A percentile compares a stretch with the other conserved stretches of the same genome.
phyloP scores from a whole-genome alignment of 306 rosid species.

The Dalbergia oliveri region DNA sequence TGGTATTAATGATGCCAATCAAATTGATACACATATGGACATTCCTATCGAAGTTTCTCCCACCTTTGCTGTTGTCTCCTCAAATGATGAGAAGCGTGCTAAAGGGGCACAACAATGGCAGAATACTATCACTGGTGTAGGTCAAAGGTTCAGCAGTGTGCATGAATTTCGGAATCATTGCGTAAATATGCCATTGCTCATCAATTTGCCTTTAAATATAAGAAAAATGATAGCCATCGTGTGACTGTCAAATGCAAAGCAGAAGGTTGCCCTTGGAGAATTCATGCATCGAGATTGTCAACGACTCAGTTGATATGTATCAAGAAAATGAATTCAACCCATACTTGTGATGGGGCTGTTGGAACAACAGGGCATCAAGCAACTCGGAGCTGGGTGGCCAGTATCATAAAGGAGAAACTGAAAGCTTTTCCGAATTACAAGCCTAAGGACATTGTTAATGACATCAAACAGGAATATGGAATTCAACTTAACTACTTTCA shows the following conservation, averaged over 20 bases:
- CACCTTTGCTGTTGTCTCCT: slow-evolving; percentile 50
- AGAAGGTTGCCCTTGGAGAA: slow-evolving; percentile 99
- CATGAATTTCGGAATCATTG: slow-evolving; percentile 93
- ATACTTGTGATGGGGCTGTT: slow-evolving; percentile 88
- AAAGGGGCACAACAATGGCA: slow-evolving; percentile 96
- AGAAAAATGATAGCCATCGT: slow-evolving; percentile 98
- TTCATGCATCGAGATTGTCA: slow-evolving; percentile 96
- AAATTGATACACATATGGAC: slow-evolving; percentile 57
- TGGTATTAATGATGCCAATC: slow-evolving; percentile 64
- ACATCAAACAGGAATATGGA: slow-evolving; percentile 95
- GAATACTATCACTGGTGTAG: slow-evolving; percentile 93
- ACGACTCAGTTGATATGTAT: slow-evolving; percentile 95
- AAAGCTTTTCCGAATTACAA: slow-evolving; percentile 86
- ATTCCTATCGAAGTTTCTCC: slow-evolving; percentile 61
- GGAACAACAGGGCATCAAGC: slow-evolving; percentile 98
- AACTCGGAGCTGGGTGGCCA: slow-evolving; percentile 97
- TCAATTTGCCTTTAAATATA: slow-evolving; percentile 94
- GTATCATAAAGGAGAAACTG: slow-evolving; percentile 94
- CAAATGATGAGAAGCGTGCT: slow-evolving; percentile 68
- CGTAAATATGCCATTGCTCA: slow-evolving; percentile 98
- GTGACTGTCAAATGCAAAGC: slow-evolving; percentile 99
- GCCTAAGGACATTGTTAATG: slow-evolving; percentile 97
- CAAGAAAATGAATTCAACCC: slow-evolving; percentile 89
- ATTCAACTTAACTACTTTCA: slow-evolving; percentile 95
- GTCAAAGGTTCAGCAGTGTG: slow-evolving; percentile 90